These are phyloP conservation scores for Fusarium xyrophilum DNA, from an alignment of 2,329 filamentous ascomycete species.

Conservation along the genomic window DNA sequence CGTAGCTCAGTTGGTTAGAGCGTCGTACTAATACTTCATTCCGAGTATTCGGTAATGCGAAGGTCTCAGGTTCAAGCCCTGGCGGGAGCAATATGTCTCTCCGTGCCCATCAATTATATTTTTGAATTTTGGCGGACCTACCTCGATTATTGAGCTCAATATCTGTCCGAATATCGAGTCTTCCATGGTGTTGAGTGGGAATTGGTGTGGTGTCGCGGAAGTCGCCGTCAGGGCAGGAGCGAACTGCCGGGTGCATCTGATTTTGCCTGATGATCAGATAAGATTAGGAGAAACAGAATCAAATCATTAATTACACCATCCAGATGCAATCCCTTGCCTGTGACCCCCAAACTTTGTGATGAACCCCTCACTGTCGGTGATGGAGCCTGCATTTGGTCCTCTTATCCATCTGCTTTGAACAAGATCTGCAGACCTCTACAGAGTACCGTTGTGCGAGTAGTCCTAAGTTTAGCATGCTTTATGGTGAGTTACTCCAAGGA, in stretches of 20 bases:
- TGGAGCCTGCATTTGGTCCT: not conserved
- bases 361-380: not conserved
- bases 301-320: conserved; percentile 14
- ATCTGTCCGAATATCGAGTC: not conserved
- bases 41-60: conserved; percentile 38
- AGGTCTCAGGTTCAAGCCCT: conserved; percentile 43
- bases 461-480: not conserved
- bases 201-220: not conserved
- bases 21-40: conserved; percentile 41
- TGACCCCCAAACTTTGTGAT: conserved; percentile 1
- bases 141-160: not conserved
- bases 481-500: not conserved
- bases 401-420: not conserved
- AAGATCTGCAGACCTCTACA: not conserved
- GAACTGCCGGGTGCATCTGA: conserved; percentile 11
- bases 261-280: conserved; percentile 22
- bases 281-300: conserved; percentile 13
- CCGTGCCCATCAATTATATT: conserved; percentile 25
- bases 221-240: not conserved
- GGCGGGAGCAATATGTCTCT: conserved; percentile 37
- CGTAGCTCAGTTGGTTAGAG: conserved; percentile 44
- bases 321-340: not conserved
- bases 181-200: not conserved
- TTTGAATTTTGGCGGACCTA: not conserved
- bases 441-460: not conserved